Conservation (phyloP, 2,329 filamentous ascomycete genomes). For the Verticillium tricorpus region DNA sequence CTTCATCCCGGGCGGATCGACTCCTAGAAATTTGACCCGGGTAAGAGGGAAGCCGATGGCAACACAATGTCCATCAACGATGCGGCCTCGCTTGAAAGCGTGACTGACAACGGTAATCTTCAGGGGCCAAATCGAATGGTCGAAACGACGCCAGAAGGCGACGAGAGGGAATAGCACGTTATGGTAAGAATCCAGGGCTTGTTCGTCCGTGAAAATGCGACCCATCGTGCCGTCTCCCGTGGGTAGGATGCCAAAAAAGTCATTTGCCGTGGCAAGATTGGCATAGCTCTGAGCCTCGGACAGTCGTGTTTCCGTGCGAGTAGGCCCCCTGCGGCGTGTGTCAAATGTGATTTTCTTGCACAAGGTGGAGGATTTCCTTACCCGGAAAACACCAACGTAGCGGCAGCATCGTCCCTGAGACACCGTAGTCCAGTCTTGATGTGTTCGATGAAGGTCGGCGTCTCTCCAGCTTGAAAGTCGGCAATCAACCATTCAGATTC, state of each 20-base stretch:
- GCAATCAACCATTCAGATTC: constrained; percentile 70
- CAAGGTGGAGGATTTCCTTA: constrained; percentile 28
- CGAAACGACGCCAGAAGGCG: constrained; percentile 46
- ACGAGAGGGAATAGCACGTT: constrained; percentile 74
- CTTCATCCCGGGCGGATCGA: constrained; percentile 54
- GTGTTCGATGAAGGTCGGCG: constrained; percentile 74
- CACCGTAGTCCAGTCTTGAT: constrained; percentile 58
- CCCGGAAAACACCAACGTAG: constrained; percentile 69
- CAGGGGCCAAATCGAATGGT: constrained; percentile 45
- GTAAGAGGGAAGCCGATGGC: constrained; percentile 52
- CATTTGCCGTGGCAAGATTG: constrained; percentile 42
- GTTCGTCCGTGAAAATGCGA: constrained; percentile 59
- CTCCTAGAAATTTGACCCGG: constrained; percentile 50
- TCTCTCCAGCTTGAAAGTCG: constrained; percentile 72
- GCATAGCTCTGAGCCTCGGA: constrained; percentile 63
- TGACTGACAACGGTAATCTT: constrained; percentile 63
- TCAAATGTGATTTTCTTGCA: background rate
- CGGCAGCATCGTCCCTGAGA: constrained; percentile 39
- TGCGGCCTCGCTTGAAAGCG: constrained; percentile 61
- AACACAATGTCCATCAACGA: constrained; percentile 59
- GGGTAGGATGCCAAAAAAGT: constrained; percentile 37
- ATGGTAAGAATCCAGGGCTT: constrained; percentile 79
- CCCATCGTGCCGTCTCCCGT: constrained; percentile 3
- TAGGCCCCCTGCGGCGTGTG: constrained; percentile 50
- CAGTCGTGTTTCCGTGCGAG: constrained; percentile 48